Base-by-base conservation (phyloP, 2,329 filamentous ascomycete genomes). In the Pseudopyricularia javanii region DNA sequence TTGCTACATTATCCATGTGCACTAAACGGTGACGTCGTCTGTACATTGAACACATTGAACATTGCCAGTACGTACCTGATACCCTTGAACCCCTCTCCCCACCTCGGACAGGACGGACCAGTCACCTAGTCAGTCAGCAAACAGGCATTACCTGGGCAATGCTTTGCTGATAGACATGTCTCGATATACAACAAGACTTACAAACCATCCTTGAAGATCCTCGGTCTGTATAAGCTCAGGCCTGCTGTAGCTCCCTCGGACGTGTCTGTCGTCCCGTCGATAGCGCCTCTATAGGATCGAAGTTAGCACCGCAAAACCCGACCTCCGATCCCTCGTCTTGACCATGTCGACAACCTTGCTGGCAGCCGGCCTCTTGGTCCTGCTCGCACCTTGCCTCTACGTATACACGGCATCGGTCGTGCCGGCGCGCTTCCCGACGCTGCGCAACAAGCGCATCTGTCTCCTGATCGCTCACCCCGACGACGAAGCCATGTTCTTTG, bases 401-500 rank as follows among this genome's bases (percentile, higher is more conserved):
- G 70, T 73, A 57, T 76, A 75, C 65, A 73, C 73, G 3, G 71
- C 69, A 26, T 67, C 68, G 43, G 63, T 72, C n/a, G 66, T 74
- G 43, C 68, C 71, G 56, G 61, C 70, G 26, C 70, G 75, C 32
- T 79, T 88, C 60, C 86, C 88, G 4, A 78, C 72, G 47, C 73
- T 96, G 57, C 75, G 74, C 60, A 85, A 88, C 72, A 94, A 95
- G 76, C 83, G 88, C 63, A 89, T 98, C 64, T 86, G 88, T 65
- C 79, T 98, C 52, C 75, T 98, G 53, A 97, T 98, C 63, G 93
- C 93, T 22, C 93, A 98, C 70, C 93, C 93, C 0, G 93, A 98
- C 69, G 93, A 98, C 63, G 93, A 98, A 73, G 93, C 91, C 67
- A 98, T 98, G 93, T 98, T 98, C 76, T 98, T 98, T 70, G 83